A percentile compares a stretch with the other conserved stretches of the same genome.
phyloP scores from a whole-genome alignment of 2,329 filamentous ascomycete species.

The Ophiostoma sp. region DNA sequence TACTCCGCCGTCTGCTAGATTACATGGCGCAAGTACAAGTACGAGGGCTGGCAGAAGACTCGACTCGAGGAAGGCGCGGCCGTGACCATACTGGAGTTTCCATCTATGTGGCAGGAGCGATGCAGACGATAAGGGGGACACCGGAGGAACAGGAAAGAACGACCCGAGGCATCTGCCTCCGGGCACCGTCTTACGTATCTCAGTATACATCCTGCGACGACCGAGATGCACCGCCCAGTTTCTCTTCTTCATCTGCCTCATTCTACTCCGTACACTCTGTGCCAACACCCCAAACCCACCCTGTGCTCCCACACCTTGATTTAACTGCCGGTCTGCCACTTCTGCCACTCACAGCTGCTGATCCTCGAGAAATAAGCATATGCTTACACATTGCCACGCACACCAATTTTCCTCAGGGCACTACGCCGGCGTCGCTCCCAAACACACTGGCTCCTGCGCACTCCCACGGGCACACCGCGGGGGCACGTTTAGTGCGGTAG shows the following conservation, averaged over 20 bases:
- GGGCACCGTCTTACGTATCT: background rate
- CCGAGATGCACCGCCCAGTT: background rate
- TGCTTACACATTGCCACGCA: background rate
- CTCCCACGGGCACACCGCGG: too few relatives aligned
- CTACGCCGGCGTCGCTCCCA: background rate
- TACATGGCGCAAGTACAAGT: background rate
- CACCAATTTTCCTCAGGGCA: background rate
- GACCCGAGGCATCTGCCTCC: background rate
- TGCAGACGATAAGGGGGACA: background rate
- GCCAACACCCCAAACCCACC: background rate
- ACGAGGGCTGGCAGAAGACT: background rate
- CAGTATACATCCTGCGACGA: background rate
- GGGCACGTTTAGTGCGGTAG: too few relatives aligned
- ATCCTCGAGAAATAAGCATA: background rate
- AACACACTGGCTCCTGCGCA: background rate
- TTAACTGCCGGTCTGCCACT: background rate
- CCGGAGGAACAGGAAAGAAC: background rate
- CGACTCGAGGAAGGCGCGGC: slow-evolving; percentile 14
- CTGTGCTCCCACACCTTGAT: slow-evolving; percentile 9
- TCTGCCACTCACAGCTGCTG: slow-evolving; percentile 5
- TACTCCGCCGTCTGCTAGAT: background rate
- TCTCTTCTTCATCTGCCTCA: background rate
- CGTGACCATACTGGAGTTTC: background rate
- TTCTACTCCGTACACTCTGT: background rate
- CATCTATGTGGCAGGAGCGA: background rate